Percentiles rank a stretch among this genome's conserved stretches.
Evolutionary conservation across 805 yeast genomes (phyloP).

Genomic region (Wickerhamomyces chambardii): DNA sequence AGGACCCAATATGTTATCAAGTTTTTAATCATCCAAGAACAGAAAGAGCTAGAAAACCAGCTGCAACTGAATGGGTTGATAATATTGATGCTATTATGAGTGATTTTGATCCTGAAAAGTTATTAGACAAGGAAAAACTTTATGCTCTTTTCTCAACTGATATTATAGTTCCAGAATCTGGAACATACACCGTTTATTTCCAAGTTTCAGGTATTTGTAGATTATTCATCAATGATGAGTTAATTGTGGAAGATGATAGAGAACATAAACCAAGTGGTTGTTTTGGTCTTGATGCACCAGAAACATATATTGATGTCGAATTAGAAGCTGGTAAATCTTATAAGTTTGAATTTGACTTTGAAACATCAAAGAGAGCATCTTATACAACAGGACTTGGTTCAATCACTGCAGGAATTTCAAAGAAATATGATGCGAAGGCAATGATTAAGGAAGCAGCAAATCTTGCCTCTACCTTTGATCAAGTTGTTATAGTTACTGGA

Average conservation of each 20-base stretch:
- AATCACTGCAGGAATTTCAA: slow-evolving; percentile 20
- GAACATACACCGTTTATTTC: slow-evolving; percentile 41
- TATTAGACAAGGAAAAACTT: too few relatives aligned
- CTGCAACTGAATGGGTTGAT: too few relatives aligned
- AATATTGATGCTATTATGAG: too few relatives aligned
- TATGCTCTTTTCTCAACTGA: too few relatives aligned
- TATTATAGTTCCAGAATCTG: too few relatives aligned
- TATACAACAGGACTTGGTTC: slow-evolving; percentile 21
- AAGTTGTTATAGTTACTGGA: slow-evolving; percentile 43
- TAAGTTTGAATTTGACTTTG: slow-evolving; percentile 36
- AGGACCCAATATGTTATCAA: too few relatives aligned
- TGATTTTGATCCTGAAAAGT: too few relatives aligned
- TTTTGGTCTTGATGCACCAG: slow-evolving; percentile 44
- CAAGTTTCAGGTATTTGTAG: slow-evolving; percentile 45
- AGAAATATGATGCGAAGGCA: slow-evolving; percentile 14
- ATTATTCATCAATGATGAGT: slow-evolving; percentile 37
- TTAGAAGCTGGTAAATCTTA: slow-evolving; percentile 35
- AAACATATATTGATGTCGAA: slow-evolving; percentile 29
- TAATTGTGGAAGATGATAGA: slow-evolving; percentile 44
- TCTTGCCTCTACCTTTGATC: slow-evolving; percentile 38
- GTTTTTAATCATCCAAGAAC: too few relatives aligned
- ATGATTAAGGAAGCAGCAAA: slow-evolving; percentile 30
- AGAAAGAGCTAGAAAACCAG: too few relatives aligned
- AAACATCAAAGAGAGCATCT: slow-evolving; percentile 31
- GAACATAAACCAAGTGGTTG: slow-evolving; percentile 41